Percentiles rank a stretch among this genome's conserved stretches.
Conservation (phyloP, 257 asterid genomes). For the Gentiana dahurica region DNA sequence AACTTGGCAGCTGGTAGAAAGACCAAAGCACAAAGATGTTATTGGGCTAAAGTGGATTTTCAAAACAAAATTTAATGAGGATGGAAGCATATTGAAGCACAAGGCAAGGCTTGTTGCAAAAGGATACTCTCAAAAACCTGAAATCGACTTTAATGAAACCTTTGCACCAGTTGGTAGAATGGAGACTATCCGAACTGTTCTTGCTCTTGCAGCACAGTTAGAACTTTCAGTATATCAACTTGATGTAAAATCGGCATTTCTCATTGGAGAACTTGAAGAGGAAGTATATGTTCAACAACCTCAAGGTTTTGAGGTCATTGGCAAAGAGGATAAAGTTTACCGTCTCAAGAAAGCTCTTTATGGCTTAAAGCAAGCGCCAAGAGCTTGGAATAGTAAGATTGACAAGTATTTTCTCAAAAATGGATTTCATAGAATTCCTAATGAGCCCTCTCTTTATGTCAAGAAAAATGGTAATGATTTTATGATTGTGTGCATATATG, state of each 20-base stretch:
- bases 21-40: not conserved
- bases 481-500: not conserved
- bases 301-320: not conserved
- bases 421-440: not conserved
- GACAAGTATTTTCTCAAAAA: not conserved
- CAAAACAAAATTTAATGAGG: constrained; percentile 2
- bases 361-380: not conserved
- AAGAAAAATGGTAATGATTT: not conserved
- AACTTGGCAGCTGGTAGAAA: constrained; percentile 13
- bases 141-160: not conserved
- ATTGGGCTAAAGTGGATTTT: constrained; percentile 6
- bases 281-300: constrained; percentile 1
- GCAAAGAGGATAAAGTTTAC: not conserved
- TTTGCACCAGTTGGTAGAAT: constrained; percentile 2
- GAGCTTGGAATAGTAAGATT: not conserved
- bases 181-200: not conserved
- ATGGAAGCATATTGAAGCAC: not conserved
- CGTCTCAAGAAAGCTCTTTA: not conserved
- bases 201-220: constrained; percentile 2
- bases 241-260: constrained; percentile 3
- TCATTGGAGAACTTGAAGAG: not conserved
- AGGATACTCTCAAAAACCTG: not conserved
- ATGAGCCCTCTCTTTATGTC: constrained; percentile 1
- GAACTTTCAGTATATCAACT: constrained; percentile 1
- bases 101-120: not conserved